phyloP scores from a whole-genome alignment of 345 rosid species.

The Passiflora organensis region DNA sequence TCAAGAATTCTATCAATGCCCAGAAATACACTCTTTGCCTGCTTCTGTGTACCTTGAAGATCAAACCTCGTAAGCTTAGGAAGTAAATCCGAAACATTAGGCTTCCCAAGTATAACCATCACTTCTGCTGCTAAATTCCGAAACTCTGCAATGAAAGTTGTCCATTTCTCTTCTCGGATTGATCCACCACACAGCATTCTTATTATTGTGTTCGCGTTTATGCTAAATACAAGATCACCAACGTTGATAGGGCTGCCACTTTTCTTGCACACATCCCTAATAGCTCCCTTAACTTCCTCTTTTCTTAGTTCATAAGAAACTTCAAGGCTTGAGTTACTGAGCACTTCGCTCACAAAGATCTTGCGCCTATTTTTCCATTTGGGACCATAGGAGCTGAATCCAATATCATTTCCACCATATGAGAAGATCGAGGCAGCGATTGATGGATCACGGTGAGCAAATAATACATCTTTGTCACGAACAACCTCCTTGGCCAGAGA shows the following conservation, averaged over 20 bases:
- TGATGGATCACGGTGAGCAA: constrained; percentile 32
- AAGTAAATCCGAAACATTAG: constrained; percentile 45
- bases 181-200: constrained; percentile 41
- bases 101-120: constrained; percentile 25
- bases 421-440: constrained; percentile 9
- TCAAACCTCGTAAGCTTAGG: constrained; percentile 39
- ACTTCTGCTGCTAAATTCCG: constrained; percentile 11
- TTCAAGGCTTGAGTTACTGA: constrained; percentile 29
- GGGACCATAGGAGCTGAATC: constrained; percentile 17
- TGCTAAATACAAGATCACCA: constrained; percentile 23
- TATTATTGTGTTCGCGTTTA: constrained; percentile 12
- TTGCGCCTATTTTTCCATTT: constrained; percentile 30
- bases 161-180: constrained; percentile 12
- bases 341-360: constrained; percentile 31
- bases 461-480: constrained; percentile 33
- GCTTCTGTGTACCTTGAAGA: constrained; percentile 35
- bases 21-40: not conserved
- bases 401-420: constrained; percentile 29
- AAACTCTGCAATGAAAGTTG: constrained; percentile 13
- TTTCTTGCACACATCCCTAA: constrained; percentile 14
- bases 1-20: constrained; percentile 20
- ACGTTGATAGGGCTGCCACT: constrained; percentile 21
- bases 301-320: constrained; percentile 24
- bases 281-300: constrained; percentile 19
- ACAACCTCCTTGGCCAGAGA: constrained; percentile 27